Evolutionary conservation across 768 basidiomycete species (phyloP).

Genomic region (Kwoniella pini): DNA sequence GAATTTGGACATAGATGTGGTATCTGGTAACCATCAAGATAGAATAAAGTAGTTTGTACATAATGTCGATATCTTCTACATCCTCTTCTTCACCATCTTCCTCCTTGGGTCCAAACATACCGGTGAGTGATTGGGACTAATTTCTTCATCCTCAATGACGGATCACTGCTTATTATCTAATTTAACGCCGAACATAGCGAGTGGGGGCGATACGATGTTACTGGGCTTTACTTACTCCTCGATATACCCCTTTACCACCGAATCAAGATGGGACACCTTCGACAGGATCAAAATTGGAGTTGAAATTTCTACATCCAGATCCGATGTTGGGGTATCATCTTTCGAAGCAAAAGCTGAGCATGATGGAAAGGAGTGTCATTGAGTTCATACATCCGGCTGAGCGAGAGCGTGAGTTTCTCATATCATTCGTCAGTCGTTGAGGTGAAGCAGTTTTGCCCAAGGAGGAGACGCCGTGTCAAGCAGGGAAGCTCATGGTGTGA

Average conservation of each 20-base stretch:
- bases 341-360: slow-evolving; percentile 42
- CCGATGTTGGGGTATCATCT: slow-evolving; percentile 51
- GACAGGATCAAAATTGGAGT: slow-evolving; percentile 34
- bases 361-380: slow-evolving; percentile 51
- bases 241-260: slow-evolving; percentile 14
- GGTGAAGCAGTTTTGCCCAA: too few species aligned
- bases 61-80: slow-evolving; percentile 13
- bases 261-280: slow-evolving; percentile 5
- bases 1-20: too few species aligned
- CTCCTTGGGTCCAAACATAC: slow-evolving; percentile 2
- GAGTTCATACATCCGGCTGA: slow-evolving; percentile 55
- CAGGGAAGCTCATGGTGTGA: too few species aligned
- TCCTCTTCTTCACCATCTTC: slow-evolving; percentile 1
- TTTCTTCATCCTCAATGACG: not conserved
- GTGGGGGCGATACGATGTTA: slow-evolving; percentile 48
- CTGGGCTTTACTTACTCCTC: slow-evolving; percentile 41
- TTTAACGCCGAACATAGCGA: too few species aligned
- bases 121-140: slow-evolving; percentile 3
- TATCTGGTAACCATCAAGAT: too few species aligned
- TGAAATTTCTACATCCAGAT: slow-evolving; percentile 52
- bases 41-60: too few species aligned
- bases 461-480: too few species aligned
- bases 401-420: slow-evolving; percentile 44
- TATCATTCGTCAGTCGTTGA: too few species aligned
- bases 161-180: not conserved